Base-by-base conservation (phyloP, 2,329 filamentous ascomycete species). In the Alternaria arborescens region DNA sequence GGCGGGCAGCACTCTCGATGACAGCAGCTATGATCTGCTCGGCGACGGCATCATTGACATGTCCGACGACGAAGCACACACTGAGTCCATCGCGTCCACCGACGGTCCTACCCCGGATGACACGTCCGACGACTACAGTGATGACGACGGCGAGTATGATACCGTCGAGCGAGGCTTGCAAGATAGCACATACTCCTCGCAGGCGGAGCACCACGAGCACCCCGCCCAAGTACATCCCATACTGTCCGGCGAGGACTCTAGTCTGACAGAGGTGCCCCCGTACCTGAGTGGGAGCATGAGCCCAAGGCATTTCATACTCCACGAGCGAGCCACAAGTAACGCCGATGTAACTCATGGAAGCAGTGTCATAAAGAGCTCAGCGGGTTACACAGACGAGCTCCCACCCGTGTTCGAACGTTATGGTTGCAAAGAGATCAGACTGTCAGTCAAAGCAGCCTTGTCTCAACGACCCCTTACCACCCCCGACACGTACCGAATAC, bases 21-120 rank as follows among this genome's bases (percentile, higher is more conserved):
- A 78, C 24, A 79, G 75, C 67, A 68, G 69, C n/a, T 78, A 77
- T 66, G 76, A 77, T 53, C 59, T 69, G 24, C 71, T 78, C 40
- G 67, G 69, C 47, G 74, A 75, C 30, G 71, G 70, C 46, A 55
- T 73, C 28, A 69, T 69, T 62, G 71, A 73, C 28, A 63, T 68
- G 8, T 78, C 77, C 2, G 76, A 78, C 64, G 77, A 79, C 57
- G 76, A 78, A 57, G 75, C 70, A 44, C 72, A 76, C 20, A 79
- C 77, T 22, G 75, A 72, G 41, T 79, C 77, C 8, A 67, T 79
- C 32, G 73, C 77, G 2, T 78, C 76, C 2, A 74, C 73, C 26
- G 74, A 77, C 52, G 71, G 59, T 26, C 67, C 68, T 20, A 74
- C 74, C 11, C 74, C 75, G 43, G 76, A 78, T 54, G 74, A 78